Conservation (phyloP, 257 asterid species). For the Solanum acaule region DNA sequence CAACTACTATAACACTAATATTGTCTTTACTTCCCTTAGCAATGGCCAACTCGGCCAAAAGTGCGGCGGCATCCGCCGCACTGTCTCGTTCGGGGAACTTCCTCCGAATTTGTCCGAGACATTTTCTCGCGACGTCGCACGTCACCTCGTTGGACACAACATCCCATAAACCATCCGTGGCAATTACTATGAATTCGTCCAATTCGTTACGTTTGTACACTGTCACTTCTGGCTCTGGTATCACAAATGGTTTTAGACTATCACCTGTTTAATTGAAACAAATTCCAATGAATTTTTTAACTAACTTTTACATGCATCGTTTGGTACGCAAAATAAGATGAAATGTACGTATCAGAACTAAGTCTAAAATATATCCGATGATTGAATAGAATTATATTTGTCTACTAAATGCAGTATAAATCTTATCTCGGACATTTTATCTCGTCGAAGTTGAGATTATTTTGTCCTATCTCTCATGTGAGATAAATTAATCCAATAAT, state of each 20-base stretch:
- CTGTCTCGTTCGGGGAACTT: neutral
- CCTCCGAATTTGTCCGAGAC: constrained; percentile 12
- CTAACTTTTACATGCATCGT: neutral
- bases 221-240: constrained; percentile 41
- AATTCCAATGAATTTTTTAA: neutral
- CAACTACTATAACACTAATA: constrained; percentile 42
- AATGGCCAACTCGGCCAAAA: constrained; percentile 41
- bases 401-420: no score
- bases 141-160: constrained; percentile 39
- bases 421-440: no score
- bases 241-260: constrained; percentile 28
- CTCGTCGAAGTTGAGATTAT: neutral
- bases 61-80: constrained; percentile 30
- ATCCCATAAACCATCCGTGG: constrained; percentile 58
- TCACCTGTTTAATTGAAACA: constrained; percentile 21
- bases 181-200: constrained; percentile 46
- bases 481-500: no score
- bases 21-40: constrained; percentile 59
- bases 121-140: constrained; percentile 22
- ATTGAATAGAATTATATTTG: no score
- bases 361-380: no score
- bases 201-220: constrained; percentile 21
- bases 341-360: accelerated
- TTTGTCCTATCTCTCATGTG: accelerated
- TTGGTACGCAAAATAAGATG: neutral